phyloP scores from a whole-genome alignment of 352 stramenopile species.

The Aphanomyces stellatus region DNA sequence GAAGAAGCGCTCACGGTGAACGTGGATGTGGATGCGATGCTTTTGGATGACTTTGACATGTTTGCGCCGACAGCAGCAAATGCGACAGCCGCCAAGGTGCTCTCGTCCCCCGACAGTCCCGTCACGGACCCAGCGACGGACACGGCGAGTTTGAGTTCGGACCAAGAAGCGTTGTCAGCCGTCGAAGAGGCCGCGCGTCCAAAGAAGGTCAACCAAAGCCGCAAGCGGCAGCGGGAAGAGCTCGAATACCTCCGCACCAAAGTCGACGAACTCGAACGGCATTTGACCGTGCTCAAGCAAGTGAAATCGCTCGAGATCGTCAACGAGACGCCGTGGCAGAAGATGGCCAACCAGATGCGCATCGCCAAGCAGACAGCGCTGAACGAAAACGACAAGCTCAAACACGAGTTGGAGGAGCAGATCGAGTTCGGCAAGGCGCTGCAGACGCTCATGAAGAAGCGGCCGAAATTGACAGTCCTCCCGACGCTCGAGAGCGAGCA shows the following conservation, averaged over 20 bases:
- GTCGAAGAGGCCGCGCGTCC: background rate
- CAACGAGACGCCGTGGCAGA: conserved; percentile 8
- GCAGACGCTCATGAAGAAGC: conserved; percentile 9
- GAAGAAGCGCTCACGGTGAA: background rate
- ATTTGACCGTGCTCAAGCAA: background rate
- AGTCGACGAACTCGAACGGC: conserved; percentile 10
- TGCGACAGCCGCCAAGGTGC: background rate
- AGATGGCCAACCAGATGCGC: conserved; percentile 10
- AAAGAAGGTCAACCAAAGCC: conserved; percentile 14
- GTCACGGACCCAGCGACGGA: background rate
- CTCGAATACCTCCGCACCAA: conserved; percentile 13
- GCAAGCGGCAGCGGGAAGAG: conserved; percentile 17
- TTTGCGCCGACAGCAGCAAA: background rate
- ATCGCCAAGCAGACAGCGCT: conserved; percentile 6
- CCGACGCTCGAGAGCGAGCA: conserved; percentile 10
- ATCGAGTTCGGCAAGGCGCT: conserved; percentile 19
- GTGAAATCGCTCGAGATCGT: background rate
- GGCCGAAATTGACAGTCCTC: conserved; percentile 1
- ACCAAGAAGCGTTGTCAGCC: background rate
- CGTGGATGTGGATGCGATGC: conserved; percentile 9
- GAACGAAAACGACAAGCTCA: conserved; percentile 4
- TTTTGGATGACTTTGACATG: conserved; percentile 16
- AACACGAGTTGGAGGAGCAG: conserved; percentile 1
- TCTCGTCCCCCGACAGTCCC: background rate
- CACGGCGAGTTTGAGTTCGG: background rate